These are phyloP conservation scores for Fraxinus ornus DNA, from an alignment of 305 asterid genomes.

Conservation along the genomic window DNA sequence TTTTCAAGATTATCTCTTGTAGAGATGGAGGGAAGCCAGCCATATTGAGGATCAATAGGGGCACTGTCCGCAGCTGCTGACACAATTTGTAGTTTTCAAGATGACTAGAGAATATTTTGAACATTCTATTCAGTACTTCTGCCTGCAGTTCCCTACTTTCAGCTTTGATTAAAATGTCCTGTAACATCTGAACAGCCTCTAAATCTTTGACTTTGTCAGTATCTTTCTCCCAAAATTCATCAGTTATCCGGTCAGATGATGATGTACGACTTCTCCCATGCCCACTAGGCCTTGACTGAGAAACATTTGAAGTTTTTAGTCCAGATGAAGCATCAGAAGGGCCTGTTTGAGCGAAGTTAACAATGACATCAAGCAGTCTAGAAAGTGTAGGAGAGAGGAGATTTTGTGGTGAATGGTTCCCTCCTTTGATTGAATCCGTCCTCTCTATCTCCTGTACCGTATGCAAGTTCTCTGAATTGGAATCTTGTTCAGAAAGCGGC, in stretches of 20 bases:
- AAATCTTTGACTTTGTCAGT: slow-evolving; percentile 86
- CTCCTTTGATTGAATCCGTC: slow-evolving; percentile 35
- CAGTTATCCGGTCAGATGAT: slow-evolving; percentile 67
- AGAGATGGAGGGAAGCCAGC: slow-evolving; percentile 80
- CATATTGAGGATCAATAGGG: slow-evolving; percentile 96
- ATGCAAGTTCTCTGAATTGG: slow-evolving; percentile 41
- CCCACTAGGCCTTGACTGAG: slow-evolving; percentile 60
- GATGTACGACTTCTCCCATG: slow-evolving; percentile 74
- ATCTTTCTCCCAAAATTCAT: slow-evolving; percentile 88
- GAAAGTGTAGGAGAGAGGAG: slow-evolving; percentile 76
- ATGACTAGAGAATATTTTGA: slow-evolving; percentile 93
- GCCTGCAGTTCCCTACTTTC: slow-evolving; percentile 87
- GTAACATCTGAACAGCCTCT: slow-evolving; percentile 98
- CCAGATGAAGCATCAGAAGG: slow-evolving; percentile 48
- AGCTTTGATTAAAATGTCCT: slow-evolving; percentile 93
- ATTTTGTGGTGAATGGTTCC: slow-evolving; percentile 37
- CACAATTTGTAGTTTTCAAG: slow-evolving; percentile 89
- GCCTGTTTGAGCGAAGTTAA: slow-evolving; percentile 84
- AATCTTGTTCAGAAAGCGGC: slow-evolving; percentile 45
- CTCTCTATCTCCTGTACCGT: slow-evolving; percentile 39
- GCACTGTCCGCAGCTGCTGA: slow-evolving; percentile 96
- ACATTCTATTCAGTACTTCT: slow-evolving; percentile 92
- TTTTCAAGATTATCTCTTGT: slow-evolving; percentile 94
- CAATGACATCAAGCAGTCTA: slow-evolving; percentile 89
- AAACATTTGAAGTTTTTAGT: slow-evolving; percentile 49